phyloP scores from a whole-genome alignment of 768 basidiomycete genomes.

The Mycena rosella region DNA sequence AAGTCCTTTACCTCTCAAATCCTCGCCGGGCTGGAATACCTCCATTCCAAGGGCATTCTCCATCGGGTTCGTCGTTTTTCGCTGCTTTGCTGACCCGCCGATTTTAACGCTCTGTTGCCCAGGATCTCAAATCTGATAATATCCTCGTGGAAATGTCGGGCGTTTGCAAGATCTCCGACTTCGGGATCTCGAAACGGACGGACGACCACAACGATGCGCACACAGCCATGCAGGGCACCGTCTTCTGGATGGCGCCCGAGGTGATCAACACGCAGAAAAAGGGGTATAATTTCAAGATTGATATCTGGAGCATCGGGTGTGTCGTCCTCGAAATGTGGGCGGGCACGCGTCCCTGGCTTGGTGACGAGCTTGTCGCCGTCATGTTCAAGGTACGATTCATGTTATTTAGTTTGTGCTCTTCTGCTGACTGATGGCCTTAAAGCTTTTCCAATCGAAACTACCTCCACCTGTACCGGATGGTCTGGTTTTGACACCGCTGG shows the following conservation, averaged over 20 bases:
- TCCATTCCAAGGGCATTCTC: slow-evolving; percentile 92
- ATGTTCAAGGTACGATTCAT: slow-evolving; percentile 88
- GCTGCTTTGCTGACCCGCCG: background rate
- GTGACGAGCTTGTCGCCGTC: slow-evolving; percentile 90
- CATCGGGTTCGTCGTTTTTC: slow-evolving; percentile 76
- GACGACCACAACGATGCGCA: slow-evolving; percentile 89
- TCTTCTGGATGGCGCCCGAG: slow-evolving; percentile 99
- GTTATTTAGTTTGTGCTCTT: slow-evolving; percentile 4
- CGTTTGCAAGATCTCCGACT: slow-evolving; percentile 97
- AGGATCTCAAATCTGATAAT: slow-evolving; percentile 99
- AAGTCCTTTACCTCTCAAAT: slow-evolving; percentile 96
- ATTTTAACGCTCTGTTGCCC: slow-evolving; percentile 23
- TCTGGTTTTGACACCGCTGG: slow-evolving; percentile 78
- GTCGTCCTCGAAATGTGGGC: slow-evolving; percentile 99
- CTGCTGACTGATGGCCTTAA: background rate
- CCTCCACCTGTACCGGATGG: slow-evolving; percentile 93
- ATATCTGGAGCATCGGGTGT: slow-evolving; percentile 99
- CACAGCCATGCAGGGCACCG: slow-evolving; percentile 97
- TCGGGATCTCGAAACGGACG: slow-evolving; percentile 97
- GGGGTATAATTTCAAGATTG: slow-evolving; percentile 96
- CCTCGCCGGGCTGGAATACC: slow-evolving; percentile 89
- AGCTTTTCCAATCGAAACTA: slow-evolving; percentile 89
- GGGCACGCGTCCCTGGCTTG: slow-evolving; percentile 94
- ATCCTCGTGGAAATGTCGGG: slow-evolving; percentile 95
- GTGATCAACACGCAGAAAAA: slow-evolving; percentile 89